Percentiles rank a stretch among this genome's conserved stretches.
These are phyloP conservation scores for Tetracentron sinense DNA, from an alignment of 164 flowering plant genomes.

Conservation along the genomic window DNA sequence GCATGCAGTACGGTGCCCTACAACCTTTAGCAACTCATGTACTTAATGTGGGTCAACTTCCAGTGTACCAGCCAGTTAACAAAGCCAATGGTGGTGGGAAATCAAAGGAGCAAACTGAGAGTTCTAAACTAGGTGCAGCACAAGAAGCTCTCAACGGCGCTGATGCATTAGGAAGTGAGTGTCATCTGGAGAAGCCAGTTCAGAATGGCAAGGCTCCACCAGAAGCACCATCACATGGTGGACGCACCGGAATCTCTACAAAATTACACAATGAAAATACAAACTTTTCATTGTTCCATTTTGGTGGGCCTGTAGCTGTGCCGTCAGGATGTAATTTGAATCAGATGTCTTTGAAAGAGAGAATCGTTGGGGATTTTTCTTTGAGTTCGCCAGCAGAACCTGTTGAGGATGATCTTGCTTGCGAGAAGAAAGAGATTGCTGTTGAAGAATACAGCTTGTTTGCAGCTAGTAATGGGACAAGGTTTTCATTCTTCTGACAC, in stretches of 20 bases:
- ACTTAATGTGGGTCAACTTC: conserved; percentile 45
- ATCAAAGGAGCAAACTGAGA: conserved; percentile 34
- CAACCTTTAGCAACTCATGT: conserved; percentile 49
- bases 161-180: conserved; percentile 6
- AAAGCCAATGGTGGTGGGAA: conserved; percentile 31
- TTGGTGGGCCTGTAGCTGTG: conserved; percentile 76
- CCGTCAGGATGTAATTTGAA: conserved; percentile 35
- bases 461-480: conserved; percentile 59
- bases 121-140: conserved; percentile 18
- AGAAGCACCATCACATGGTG: conserved; percentile 18
- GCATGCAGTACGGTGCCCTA: conserved; percentile 59
- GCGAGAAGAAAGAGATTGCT: conserved; percentile 47
- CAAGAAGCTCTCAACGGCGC: conserved; percentile 21
- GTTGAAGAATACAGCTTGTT: conserved; percentile 86
- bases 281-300: conserved; percentile 86
- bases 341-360: conserved; percentile 33
- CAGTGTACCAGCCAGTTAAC: conserved; percentile 52
- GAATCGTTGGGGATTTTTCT: conserved; percentile 27
- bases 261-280: conserved; percentile 27
- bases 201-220: conserved; percentile 10
- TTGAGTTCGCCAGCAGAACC: conserved; percentile 27
- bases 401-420: conserved; percentile 29
- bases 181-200: conserved; percentile 11
- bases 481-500: conserved; percentile 67
- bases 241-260: conserved; percentile 22